Base-by-base conservation (phyloP, 441 rosid species). In the Adansonia madagascariensis region DNA sequence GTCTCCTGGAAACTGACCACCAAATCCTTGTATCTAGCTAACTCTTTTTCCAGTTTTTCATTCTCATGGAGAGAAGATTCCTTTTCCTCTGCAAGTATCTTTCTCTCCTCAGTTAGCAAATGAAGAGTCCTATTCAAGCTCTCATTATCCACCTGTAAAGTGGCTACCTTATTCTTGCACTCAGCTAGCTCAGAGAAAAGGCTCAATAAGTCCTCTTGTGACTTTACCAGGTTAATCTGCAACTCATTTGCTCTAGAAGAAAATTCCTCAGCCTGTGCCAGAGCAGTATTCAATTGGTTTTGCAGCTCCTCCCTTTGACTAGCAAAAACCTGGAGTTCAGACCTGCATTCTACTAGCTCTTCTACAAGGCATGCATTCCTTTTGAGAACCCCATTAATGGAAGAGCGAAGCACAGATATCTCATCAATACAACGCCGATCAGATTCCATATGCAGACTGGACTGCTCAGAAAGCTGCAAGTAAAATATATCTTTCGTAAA, bases 321-420 rank as follows among this genome's bases (percentile, higher is more conserved):
- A 39, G 82, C 71, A 84, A 84, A 82, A 75, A 84, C 87, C 78
- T 83, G 79, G 74, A 90, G 91, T 77, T 93, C 89, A 85, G 92
- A 91, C 84, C 84, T 89, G 86, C 97, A 88, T 52, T 73, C 85
- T 70, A 85, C 82, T 79, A 91, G 92, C 85, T 93, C 98, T 82
- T 89, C 83, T 56, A 68, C 81, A 80, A 94, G 91, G 79, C 78
- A 78, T n/a, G 75, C 80, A 73, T 82, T 86, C 81, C 80, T 88
- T 77, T 82, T 87, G 53, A 35, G 73, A 80, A 77, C 86, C 64
- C 81, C 88, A 71, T 75, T 61, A 73, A 88, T 80, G 41, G 94
- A 88, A 80, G 82, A 83, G 56, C 76, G 86, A 63, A 91, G 90
- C 80, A 79, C 65, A 73, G 88, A 85, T 72, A 89, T 78, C 80